A percentile compares a stretch with the other conserved stretches of the same genome.
These are phyloP conservation scores for Pseudoscleropodium purum DNA, from an alignment of 225 moss, liverwort and hornwort genomes.

Conservation along the genomic window DNA sequence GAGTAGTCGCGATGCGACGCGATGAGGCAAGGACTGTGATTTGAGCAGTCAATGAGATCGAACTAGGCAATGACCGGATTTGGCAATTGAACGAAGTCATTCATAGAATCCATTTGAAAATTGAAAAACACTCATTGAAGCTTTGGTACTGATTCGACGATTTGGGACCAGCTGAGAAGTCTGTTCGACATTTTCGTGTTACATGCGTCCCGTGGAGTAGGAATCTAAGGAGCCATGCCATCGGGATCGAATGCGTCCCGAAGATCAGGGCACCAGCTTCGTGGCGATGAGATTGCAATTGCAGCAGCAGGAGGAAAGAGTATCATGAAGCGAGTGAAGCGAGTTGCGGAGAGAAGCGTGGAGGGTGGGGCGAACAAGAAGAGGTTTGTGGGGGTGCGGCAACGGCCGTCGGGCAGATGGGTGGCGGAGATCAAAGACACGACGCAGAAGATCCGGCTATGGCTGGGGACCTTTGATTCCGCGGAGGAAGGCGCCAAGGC, in stretches of 20 bases:
- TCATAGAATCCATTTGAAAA: background rate
- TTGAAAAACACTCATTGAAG: background rate
- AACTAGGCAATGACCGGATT: background rate
- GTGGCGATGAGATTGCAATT: background rate
- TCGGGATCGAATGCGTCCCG: conserved; percentile 25
- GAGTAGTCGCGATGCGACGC: background rate
- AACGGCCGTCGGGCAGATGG: conserved; percentile 88
- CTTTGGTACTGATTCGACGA: background rate
- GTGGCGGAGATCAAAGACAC: conserved; percentile 99
- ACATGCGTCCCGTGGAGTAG: background rate
- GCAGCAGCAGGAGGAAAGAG: background rate
- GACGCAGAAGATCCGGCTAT: conserved; percentile 91
- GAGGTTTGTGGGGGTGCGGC: conserved; percentile 85
- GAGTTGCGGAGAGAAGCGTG: background rate
- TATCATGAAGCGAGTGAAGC: conserved; percentile 29
- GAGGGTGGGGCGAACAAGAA: conserved; percentile 36
- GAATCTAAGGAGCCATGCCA: conserved; percentile 15
- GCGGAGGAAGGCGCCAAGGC: conserved; percentile 89
- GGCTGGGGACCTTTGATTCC: conserved; percentile 90
- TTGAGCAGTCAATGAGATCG: background rate
- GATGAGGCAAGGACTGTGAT: background rate
- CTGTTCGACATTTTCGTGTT: background rate
- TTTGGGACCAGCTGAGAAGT: background rate
- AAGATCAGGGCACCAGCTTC: background rate
- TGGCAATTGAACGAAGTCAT: background rate